phyloP scores from a whole-genome alignment of 371 early-diverging fungal genomes.

The Rhizopus delemar region DNA sequence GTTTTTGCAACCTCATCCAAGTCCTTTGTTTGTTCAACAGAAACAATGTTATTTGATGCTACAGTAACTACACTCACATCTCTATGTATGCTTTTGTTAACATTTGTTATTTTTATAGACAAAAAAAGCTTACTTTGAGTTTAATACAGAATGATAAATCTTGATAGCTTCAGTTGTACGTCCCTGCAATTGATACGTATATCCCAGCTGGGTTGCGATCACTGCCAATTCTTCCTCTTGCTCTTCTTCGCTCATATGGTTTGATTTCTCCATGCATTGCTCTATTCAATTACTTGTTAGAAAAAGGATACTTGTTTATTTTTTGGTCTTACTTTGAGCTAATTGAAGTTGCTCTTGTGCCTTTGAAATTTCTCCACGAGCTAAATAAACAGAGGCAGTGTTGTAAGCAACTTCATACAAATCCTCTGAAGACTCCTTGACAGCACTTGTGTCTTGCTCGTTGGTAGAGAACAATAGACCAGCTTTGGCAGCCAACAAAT shows the following conservation, averaged over 20 bases:
- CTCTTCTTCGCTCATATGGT: conserved; percentile 58
- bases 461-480: conserved; percentile 55
- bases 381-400: conserved; percentile 63
- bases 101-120: not conserved
- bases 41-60: conserved; percentile 70
- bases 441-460: conserved; percentile 8
- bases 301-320: not conserved
- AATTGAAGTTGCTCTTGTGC: conserved; percentile 59
- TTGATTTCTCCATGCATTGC: conserved; percentile 38
- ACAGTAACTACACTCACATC: conserved; percentile 64
- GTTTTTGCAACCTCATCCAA: conserved; percentile 62
- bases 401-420: conserved; percentile 76
- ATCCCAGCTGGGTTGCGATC: conserved; percentile 72
- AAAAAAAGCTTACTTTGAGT: conserved; percentile 51
- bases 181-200: conserved; percentile 70
- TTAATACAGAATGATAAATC: conserved; percentile 63
- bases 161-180: conserved; percentile 59
- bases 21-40: conserved; percentile 57
- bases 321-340: conserved; percentile 54
- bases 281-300: conserved; percentile 19
- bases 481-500: conserved; percentile 69
- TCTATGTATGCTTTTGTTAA: conserved; percentile 8
- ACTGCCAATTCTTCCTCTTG: conserved; percentile 72
- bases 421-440: conserved; percentile 28
- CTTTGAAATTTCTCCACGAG: conserved; percentile 51